Evolutionary conservation across 2,329 filamentous ascomycete genomes (phyloP).

Genomic region (Phaeoacremonium minimum): DNA sequence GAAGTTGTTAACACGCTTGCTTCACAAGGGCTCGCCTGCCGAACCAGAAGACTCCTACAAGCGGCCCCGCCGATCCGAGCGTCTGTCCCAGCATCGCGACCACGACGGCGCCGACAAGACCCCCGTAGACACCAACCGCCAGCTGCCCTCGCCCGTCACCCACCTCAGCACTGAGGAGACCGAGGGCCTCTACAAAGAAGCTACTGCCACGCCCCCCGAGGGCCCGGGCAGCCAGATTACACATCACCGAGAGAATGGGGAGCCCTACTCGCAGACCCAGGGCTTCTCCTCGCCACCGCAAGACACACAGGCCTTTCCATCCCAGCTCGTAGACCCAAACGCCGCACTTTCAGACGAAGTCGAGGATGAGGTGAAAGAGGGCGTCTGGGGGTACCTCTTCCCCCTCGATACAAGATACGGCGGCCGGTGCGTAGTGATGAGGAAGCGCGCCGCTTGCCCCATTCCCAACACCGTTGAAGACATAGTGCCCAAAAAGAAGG

Average conservation of each 20-base stretch:
- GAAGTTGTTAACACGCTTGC: slow-evolving; percentile 18
- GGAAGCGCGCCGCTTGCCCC: slow-evolving; percentile 68
- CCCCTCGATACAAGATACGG: slow-evolving; percentile 69
- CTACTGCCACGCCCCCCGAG: slow-evolving; percentile 66
- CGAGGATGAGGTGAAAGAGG: slow-evolving; percentile 75
- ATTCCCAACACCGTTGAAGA: slow-evolving; percentile 43
- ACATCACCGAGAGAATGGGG: slow-evolving; percentile 43
- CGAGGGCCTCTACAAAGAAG: slow-evolving; percentile 62
- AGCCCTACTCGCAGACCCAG: slow-evolving; percentile 39
- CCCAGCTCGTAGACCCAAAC: slow-evolving; percentile 74
- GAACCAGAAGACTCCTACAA: slow-evolving; percentile 63
- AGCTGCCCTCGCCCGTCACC: slow-evolving; percentile 79
- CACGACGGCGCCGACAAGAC: slow-evolving; percentile 43
- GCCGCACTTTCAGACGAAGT: slow-evolving; percentile 74
- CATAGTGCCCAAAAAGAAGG: slow-evolving; percentile 32
- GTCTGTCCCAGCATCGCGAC: slow-evolving; percentile 51
- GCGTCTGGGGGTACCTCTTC: slow-evolving; percentile 93
- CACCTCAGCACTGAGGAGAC: slow-evolving; percentile 53
- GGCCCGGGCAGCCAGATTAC: slow-evolving; percentile 50
- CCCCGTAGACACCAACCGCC: slow-evolving; percentile 57
- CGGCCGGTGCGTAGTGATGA: slow-evolving; percentile 66
- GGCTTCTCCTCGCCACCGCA: slow-evolving; percentile 50
- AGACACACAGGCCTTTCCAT: slow-evolving; percentile 70
- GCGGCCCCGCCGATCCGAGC: slow-evolving; percentile 77
- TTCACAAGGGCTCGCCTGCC: slow-evolving; percentile 58